Base-by-base conservation (phyloP, 106 monocot genomes). In the Vanilla planifolia region DNA sequence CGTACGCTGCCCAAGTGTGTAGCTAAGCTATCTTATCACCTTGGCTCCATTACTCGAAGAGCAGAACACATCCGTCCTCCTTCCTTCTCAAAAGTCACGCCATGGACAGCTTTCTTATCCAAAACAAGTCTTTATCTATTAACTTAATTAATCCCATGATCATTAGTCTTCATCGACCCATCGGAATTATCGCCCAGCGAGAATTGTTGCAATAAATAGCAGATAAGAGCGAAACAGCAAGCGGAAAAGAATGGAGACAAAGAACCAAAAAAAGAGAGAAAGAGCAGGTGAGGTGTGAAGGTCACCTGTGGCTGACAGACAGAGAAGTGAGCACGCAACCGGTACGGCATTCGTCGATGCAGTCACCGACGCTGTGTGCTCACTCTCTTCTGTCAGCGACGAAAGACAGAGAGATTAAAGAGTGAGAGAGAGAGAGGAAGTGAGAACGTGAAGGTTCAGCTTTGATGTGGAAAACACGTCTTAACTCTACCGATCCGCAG, bases 381-480 rank as follows among this genome's bases (percentile, higher is more conserved):
- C 60, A 60, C 60, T 60, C 60, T 60, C 60, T 60, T 60, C 60
- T 60, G 60, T 60, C 60, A 60, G n/a, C n/a, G n/a, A n/a, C n/a
- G n/a, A n/a, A n/a, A n/a, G n/a, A n/a, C n/a, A n/a, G n/a, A n/a
- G n/a, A n/a, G n/a, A n/a, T n/a, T n/a, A n/a, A n/a, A n/a, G n/a
- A n/a, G n/a, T n/a, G n/a, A n/a, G n/a, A n/a, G n/a, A n/a, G n/a
- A n/a, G n/a, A n/a, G n/a, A n/a, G n/a, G n/a, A n/a, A n/a, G n/a
- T n/a, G n/a, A n/a, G n/a, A n/a, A n/a, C n/a, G n/a, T n/a, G n/a
- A n/a, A n/a, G n/a, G n/a, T n/a, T n/a, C n/a, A n/a, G n/a, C n/a
- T n/a, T n/a, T n/a, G n/a, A n/a, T n/a, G n/a, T n/a, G n/a, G n/a
- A n/a, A n/a, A n/a, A n/a, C n/a, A n/a, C n/a, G n/a, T n/a, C n/a